Evolutionary conservation across 352 stramenopile species (phyloP).

Genomic region (Globisporangium spiculum): DNA sequence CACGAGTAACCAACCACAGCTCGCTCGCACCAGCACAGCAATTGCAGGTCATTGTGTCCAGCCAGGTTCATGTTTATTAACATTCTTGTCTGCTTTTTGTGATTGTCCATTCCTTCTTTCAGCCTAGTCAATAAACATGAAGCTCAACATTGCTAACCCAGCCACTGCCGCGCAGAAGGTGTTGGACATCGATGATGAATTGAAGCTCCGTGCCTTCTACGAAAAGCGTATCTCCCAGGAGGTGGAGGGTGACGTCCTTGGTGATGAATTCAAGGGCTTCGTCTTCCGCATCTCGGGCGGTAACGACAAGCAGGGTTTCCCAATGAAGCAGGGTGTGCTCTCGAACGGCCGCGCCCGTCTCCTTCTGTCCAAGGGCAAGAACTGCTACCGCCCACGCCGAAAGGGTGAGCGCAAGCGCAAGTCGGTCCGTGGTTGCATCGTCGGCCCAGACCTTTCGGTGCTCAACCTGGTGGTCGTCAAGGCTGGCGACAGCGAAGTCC

Average conservation of each 20-base stretch:
- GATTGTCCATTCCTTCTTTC: neutral
- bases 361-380: constrained; percentile 97
- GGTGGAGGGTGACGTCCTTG: constrained; percentile 97
- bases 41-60: neutral
- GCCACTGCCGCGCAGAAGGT: constrained; percentile 98
- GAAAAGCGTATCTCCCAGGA: constrained; percentile 99
- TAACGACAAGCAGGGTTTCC: constrained; percentile 99
- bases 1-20: neutral
- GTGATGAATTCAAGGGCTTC: constrained; percentile 99
- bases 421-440: constrained; percentile 99
- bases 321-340: constrained; percentile 99
- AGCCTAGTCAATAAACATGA: constrained; percentile 75
- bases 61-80: neutral
- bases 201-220: constrained; percentile 98
- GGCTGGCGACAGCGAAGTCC: constrained; percentile 94
- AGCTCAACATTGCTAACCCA: constrained; percentile 99
- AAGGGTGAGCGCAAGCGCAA: constrained; percentile 99
- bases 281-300: constrained; percentile 98
- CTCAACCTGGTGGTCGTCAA: constrained; percentile 99
- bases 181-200: constrained; percentile 99
- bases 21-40: neutral
- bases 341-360: constrained; percentile 98
- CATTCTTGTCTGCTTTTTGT: constrained; percentile 2
- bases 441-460: constrained; percentile 98
- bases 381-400: constrained; percentile 94